These are phyloP conservation scores for Endotrypanum monterogeii DNA, from an alignment of 208 protist genomes.

Conservation along the genomic window DNA sequence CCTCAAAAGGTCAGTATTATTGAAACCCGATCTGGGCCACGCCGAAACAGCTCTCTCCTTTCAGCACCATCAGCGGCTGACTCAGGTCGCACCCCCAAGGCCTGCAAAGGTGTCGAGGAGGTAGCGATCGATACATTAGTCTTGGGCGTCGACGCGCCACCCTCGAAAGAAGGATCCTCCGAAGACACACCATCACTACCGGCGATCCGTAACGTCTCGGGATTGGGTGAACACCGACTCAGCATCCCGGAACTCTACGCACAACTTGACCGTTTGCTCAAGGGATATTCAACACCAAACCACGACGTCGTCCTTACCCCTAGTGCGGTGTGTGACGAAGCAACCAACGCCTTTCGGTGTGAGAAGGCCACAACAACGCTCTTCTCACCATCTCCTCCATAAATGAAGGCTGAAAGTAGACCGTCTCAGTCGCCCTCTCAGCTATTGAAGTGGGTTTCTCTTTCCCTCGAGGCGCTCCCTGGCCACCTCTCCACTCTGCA, in stretches of 20 bases:
- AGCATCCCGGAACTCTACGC: slow-evolving; percentile 8
- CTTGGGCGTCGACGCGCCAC: neutral
- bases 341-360: neutral
- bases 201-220: neutral
- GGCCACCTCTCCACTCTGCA: neutral
- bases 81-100: neutral
- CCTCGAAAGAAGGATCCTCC: too few species aligned
- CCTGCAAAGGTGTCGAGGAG: neutral
- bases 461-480: neutral
- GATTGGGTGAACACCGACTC: neutral
- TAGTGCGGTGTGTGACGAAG: neutral
- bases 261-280: slow-evolving; percentile 3
- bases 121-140: neutral
- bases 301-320: neutral
- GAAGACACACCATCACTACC: neutral
- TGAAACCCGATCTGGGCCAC: neutral
- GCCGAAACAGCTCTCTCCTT: neutral
- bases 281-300: slow-evolving; percentile 1
- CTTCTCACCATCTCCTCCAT: neutral
- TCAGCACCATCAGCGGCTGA: neutral
- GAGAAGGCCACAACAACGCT: neutral
- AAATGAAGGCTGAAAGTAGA: neutral
- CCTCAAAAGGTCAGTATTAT: neutral
- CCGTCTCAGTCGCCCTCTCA: neutral
- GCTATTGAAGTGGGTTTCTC: neutral